Percentiles rank a stretch among this genome's conserved stretches.
These are phyloP conservation scores for Leishmania tarentolae DNA, from an alignment of 208 protist species.

Conservation along the genomic window DNA sequence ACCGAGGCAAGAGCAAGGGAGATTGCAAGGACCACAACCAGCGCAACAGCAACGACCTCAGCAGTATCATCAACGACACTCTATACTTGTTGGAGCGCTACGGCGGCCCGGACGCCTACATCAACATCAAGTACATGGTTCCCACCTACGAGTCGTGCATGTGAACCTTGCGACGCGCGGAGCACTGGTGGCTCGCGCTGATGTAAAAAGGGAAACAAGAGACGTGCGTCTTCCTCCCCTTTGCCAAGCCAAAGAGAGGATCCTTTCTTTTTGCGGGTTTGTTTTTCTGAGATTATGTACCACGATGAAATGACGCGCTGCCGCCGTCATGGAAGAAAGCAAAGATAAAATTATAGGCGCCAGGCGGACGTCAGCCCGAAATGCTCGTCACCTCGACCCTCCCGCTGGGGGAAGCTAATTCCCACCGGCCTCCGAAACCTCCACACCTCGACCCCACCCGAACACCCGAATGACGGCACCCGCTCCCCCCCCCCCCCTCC, in stretches of 20 bases:
- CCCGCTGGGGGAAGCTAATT: too few relatives aligned
- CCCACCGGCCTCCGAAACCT: not conserved
- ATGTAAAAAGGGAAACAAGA: not conserved
- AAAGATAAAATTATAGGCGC: not conserved
- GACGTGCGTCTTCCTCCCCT: not conserved
- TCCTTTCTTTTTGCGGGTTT: conserved; percentile 19
- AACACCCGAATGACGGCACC: too few relatives aligned
- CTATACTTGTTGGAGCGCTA: conserved; percentile 94
- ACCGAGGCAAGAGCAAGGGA: conserved; percentile 88
- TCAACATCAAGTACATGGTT: conserved; percentile 97
- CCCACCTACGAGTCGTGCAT: conserved; percentile 92
- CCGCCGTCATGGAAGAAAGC: not conserved
- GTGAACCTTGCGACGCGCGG: conserved; percentile 19
- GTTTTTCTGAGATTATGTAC: not conserved
- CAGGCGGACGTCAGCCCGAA: not conserved
- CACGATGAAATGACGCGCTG: not conserved
- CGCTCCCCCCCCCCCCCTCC: not conserved
- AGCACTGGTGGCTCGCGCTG: not conserved
- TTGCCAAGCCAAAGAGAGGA: not conserved
- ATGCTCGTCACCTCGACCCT: not conserved
- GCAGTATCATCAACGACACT: conserved; percentile 98
- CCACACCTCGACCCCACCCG: not conserved
- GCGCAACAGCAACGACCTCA: conserved; percentile 92
- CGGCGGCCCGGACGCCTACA: conserved; percentile 94
- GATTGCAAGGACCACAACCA: conserved; percentile 97